Evolutionary conservation across 1,284 basidiomycete species (phyloP), one percentile per base, ranked within the genome.

Genomic region (Coniferiporia weirii): DNA sequence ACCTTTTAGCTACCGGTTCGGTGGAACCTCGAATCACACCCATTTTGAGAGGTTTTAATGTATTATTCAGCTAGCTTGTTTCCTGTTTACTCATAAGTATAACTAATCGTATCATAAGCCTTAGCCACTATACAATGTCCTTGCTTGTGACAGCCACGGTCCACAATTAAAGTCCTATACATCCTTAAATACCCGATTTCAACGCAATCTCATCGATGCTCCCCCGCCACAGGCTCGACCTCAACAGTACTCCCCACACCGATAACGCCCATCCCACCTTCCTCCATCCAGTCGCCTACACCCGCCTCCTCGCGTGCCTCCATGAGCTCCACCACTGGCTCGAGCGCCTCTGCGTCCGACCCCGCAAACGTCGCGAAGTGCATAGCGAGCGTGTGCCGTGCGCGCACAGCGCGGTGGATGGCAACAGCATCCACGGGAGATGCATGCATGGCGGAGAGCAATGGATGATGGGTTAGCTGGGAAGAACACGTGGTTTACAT

Each of bases 301-400:
- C 34, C 48, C 45, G 52, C 52, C 35, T 57, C 52, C 51, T 63
- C 58, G 56, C 63, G 64, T 52, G 70, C 72, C 19, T 63, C 61
- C 9, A 61, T 59, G 17, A 75, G 66, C 59, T 71, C 66, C 20
- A 71, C 63, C 3, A 74, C 57, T 1, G 73, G 70, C 62, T 75
- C 73, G 6, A 70, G 47, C 44, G 72, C 73, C 64, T 76, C 74
- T 43, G 64, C 64, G 13, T 73, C 71, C 34, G 64, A 68, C 1
- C 74, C 74, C 6, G 69, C 70, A 60, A 75, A 75, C 17, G 74
- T 76, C 13, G 66, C 74, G 61, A 75, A 74, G 56, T 75, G 73
- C 72, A 75, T 75, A 12, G 67, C 74, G 12, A 75, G 65, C n/a
- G 69, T 64, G 59, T 73, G 72, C 0, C 69, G 67, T 4, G 73